Base-by-base conservation (phyloP, 1,139 yeast species). In the Kodamaea derodonti region DNA sequence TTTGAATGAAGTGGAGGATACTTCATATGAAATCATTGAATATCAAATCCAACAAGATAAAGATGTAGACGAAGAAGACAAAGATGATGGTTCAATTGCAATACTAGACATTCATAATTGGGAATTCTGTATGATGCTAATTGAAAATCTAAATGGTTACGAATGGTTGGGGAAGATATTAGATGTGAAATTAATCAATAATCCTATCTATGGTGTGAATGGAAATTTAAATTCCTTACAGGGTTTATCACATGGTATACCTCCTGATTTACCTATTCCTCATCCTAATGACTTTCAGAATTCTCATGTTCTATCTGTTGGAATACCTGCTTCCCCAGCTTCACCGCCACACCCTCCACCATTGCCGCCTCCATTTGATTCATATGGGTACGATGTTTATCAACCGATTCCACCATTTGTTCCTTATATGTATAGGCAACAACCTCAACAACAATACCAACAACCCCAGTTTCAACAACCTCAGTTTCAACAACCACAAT, bases 61-160 rank as follows among this genome's bases (percentile, higher is more conserved):
- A 11, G 23, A 20, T 11, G 23, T 8, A 8, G 14, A 12, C 12
- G 26, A 24, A 11, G 12, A 24, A 5, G 7, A 4, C 17, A 17
- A 25, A 6, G 28, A 25, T 24, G 14, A 11, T 8, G 17, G 28
- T 25, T 25, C 28, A 6, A 6, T 25, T 14, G 45, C 51, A 6
- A 27, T 46, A 20, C 27, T 58, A 14, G 52, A 52, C 38, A 34
- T 47, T 6, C 33, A 34, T 12, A 46, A 49, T 23, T 48, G 49
- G 44, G 34, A 40, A 4, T 37, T 48, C 11, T 43, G 48, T 29
- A 24, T 26, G 16, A 39, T 35, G 15, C 35, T 58, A 11, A 36
- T 53, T 16, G 56, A 53, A 7, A 40, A 35, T 2, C 42, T 60
- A 31, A 48, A 60, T 38, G 65, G 65, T 1, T 54, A 49, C 38